Conservation (phyloP, 2,329 filamentous ascomycete species). For the Pezicula carpinea region DNA sequence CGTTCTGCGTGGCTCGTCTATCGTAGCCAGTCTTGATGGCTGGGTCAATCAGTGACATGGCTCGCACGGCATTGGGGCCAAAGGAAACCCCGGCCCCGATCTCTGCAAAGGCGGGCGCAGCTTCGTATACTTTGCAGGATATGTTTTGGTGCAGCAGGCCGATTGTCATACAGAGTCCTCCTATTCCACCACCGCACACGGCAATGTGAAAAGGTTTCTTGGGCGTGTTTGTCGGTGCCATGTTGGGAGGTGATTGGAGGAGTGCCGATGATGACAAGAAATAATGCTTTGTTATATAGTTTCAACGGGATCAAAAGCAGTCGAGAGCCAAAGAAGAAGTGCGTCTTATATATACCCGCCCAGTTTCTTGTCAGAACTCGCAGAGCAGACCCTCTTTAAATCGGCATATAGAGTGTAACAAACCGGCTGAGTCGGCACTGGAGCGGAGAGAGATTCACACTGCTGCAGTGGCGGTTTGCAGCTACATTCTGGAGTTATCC, state of each 20-base stretch:
- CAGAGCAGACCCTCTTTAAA: no score
- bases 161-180: constrained; percentile 24
- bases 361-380: no score
- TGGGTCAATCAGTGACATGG: constrained; percentile 26
- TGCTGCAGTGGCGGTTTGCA: no score
- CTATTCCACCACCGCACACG: constrained; percentile 27
- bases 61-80: constrained; percentile 24
- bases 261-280: no score
- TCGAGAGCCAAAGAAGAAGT: no score
- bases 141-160: constrained; percentile 25
- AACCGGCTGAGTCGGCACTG: background rate
- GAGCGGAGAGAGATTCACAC: no score
- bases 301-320: no score
- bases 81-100: constrained; percentile 29
- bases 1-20: constrained; percentile 20
- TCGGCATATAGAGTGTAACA: background rate
- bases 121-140: constrained; percentile 26
- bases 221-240: constrained; percentile 3
- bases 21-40: constrained; percentile 21
- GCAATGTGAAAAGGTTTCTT: constrained; percentile 26
- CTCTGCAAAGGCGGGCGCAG: constrained; percentile 25
- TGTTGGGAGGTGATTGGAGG: background rate
- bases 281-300: no score
- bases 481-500: no score
- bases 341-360: no score